Evolutionary conservation across 352 stramenopile species (phyloP).

Genomic region (Pythium brachiatum): DNA sequence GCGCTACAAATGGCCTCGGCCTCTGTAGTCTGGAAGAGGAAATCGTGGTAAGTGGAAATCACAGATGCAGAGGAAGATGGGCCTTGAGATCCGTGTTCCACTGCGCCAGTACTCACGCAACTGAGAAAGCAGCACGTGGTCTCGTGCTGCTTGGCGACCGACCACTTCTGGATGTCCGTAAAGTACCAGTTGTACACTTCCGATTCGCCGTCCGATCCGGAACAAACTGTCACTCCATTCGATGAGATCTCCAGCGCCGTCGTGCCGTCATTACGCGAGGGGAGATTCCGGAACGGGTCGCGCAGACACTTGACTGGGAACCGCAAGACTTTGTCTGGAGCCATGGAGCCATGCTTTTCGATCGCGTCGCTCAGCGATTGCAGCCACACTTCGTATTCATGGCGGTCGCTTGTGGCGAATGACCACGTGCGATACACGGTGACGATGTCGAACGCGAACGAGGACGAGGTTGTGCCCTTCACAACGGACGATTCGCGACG

Average conservation of each 20-base stretch:
- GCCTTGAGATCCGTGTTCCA: not conserved
- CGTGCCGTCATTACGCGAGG: conserved; percentile 41
- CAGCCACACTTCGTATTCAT: conserved; percentile 63
- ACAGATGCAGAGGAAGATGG: not conserved
- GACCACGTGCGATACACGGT: conserved; percentile 77
- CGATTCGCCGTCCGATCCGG: conserved; percentile 38
- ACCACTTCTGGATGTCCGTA: conserved; percentile 78
- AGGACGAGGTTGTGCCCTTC: conserved; percentile 9
- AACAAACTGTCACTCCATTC: conserved; percentile 53
- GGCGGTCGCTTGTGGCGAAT: conserved; percentile 43
- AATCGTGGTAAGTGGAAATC: conserved; percentile 33
- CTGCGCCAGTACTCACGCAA: conserved; percentile 23
- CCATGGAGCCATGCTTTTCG: conserved; percentile 51
- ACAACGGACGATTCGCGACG: conserved; percentile 39
- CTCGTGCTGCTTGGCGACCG: conserved; percentile 50
- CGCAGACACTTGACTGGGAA: conserved; percentile 49
- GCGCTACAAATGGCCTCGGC: conserved; percentile 50
- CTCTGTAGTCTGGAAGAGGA: conserved; percentile 59
- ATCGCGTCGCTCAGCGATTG: conserved; percentile 50
- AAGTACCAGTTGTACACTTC: conserved; percentile 76
- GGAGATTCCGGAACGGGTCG: conserved; percentile 29
- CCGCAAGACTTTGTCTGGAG: conserved; percentile 43
- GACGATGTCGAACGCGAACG: conserved; percentile 63
- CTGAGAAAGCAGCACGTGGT: conserved; percentile 61
- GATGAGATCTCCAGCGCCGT: conserved; percentile 54